Evolutionary conservation across 2,329 filamentous ascomycete genomes (phyloP).

Genomic region (Penicillium sp.): DNA sequence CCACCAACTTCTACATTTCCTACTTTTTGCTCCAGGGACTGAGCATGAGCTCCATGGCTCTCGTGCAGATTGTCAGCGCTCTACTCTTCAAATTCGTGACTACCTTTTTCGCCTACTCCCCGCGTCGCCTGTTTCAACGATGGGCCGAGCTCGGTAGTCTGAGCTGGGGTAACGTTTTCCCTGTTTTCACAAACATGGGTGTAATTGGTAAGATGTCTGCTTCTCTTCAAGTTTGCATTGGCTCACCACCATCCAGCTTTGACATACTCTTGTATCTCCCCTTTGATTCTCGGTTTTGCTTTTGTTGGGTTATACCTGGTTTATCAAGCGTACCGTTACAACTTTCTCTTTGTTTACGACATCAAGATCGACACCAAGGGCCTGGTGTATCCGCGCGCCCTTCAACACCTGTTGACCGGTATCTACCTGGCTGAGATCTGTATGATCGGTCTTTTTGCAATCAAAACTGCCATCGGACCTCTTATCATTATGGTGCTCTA

Average conservation of each 20-base stretch:
- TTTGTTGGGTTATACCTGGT: constrained; percentile 77
- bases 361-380: constrained; percentile 83
- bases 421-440: constrained; percentile 83
- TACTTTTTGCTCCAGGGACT: constrained; percentile 94
- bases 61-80: constrained; percentile 75
- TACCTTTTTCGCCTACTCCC: constrained; percentile 69
- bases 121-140: constrained; percentile 73
- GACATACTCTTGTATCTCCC: constrained; percentile 84
- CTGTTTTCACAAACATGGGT: constrained; percentile 76
- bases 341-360: constrained; percentile 83
- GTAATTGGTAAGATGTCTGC: constrained; percentile 58
- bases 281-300: constrained; percentile 80
- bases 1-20: constrained; percentile 92
- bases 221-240: too few species aligned
- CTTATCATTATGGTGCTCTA: constrained; percentile 76
- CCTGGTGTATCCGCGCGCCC: constrained; percentile 79
- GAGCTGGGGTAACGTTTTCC: constrained; percentile 82
- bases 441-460: constrained; percentile 80
- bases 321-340: constrained; percentile 87
- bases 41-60: constrained; percentile 69
- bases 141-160: constrained; percentile 76
- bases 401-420: constrained; percentile 82
- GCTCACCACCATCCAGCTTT: constrained; percentile 59
- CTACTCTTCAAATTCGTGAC: constrained; percentile 73
- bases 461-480: constrained; percentile 66